Evolutionary conservation across 208 protist genomes (phyloP), one percentile per base, ranked within the genome.

Genomic region (Acanthamoeba castellanii): DNA sequence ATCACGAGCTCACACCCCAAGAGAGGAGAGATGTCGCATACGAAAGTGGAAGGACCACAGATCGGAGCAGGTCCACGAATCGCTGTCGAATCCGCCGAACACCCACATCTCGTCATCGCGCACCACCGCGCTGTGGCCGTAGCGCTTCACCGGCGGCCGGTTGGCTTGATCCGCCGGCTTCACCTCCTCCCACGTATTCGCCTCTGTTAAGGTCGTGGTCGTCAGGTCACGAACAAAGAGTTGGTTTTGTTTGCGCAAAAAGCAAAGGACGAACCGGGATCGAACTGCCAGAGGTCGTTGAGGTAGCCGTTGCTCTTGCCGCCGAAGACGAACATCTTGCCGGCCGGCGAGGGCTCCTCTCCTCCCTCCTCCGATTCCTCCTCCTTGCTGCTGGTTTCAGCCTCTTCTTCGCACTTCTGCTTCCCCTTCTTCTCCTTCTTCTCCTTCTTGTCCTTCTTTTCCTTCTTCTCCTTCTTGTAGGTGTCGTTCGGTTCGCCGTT

Each of bases 261-360:
- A 42, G 37, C 37, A 42, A 42, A 52, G 37, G 1, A 52, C 74
- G 42, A 22, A 84, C 74, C 42, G 0, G 27, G 34, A 66, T 68
- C 57, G 14, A 27, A 90, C 25, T 64, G 27, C 82, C 47, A 68
- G 57, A 90, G 42, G 30, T 90, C 82, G 82, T 90, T 90, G 50
- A 59, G 50, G 27, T 90, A 90, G 45, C 82, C 82, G n/a, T 90
- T 90, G 82, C 82, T 90, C 82, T 90, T 90, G 82, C 82, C 82
- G 1, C 82, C 82, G 45, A 90, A 90, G 9, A 90, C 82, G 30
- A 25, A 90, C 82, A 90, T 90, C 74, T 55, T 84, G 37, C 18
- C 2, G 6, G 25, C 27, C 14, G 22, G n/a, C 16, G n/a, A 9
- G 11, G 42, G 18, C n/a, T 84, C 37, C 32, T 27, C 7, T 55